Percentiles rank a stretch among this genome's conserved stretches.
Evolutionary conservation across 257 asterid genomes (phyloP).

Genomic region (Prunella vulgaris): DNA sequence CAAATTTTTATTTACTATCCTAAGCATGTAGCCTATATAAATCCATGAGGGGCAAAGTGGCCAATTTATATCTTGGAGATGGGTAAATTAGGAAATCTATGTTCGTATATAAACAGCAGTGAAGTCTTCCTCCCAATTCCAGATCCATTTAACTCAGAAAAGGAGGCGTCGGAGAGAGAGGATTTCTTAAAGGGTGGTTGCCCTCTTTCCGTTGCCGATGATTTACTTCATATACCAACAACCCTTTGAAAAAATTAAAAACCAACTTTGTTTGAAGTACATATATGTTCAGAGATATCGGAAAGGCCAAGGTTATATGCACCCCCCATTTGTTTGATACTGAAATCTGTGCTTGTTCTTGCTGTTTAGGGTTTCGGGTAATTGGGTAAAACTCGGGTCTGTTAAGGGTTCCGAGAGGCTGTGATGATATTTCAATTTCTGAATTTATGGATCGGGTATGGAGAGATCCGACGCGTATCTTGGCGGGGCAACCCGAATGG

Average conservation of each 20-base stretch:
- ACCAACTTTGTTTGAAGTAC: too few species aligned
- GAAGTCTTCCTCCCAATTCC: not conserved
- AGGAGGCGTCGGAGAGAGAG: conserved; percentile 19
- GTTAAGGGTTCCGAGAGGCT: not conserved
- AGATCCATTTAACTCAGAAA: conserved; percentile 22
- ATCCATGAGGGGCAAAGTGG: not conserved
- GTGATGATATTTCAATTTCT: conserved; percentile 3
- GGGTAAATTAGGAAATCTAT: conserved; percentile 14
- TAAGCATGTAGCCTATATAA: too few species aligned
- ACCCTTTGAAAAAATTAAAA: not conserved
- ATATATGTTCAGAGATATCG: too few species aligned
- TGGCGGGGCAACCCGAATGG: conserved; percentile 34
- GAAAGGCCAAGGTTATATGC: not conserved
- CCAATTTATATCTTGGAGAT: not conserved
- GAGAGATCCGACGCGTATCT: conserved; percentile 29
- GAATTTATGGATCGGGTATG: conserved; percentile 27
- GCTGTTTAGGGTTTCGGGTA: not conserved
- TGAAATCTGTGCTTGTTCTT: too few species aligned
- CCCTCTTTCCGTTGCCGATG: conserved; percentile 35
- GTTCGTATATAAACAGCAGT: not conserved
- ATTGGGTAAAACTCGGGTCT: not conserved
- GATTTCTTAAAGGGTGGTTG: conserved; percentile 44
- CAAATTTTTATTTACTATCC: too few species aligned
- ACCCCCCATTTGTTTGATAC: too few species aligned
- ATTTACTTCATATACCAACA: not conserved